Base-by-base conservation (phyloP, 257 asterid species). In the Solanum gandarillasii region DNA sequence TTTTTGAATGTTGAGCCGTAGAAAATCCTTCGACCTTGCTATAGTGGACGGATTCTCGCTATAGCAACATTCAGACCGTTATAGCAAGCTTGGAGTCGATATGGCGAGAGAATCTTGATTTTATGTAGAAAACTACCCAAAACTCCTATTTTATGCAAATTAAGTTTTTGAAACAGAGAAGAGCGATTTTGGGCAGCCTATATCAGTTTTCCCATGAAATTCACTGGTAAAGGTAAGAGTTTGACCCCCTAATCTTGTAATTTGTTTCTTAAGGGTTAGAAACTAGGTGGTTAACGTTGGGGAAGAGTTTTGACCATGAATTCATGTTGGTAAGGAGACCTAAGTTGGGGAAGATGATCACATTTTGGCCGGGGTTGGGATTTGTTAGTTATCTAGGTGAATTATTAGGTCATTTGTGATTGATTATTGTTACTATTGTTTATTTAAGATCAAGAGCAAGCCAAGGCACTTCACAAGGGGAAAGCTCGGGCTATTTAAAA, bases 41-140 rank as follows among this genome's bases (percentile, higher is more conserved):
- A 55, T 3, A 55, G 1, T 6, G 2, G 25, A 58, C 0, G 5
- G 12, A 20, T 20, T 58, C 2, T 20, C 12, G 12, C 67, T 20
- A 58, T 20, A 58, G 11, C 12, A 0, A 2, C 12, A 20, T 18
- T 58, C 1, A 58, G 5, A 58, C 25, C 0, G 1, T 3, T 58
- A 58, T 58, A 58, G 25, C 67, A 20, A 58, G 67, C 12, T 1
- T 20, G 25, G 4, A 4, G 25, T 20, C 2, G 1, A 7, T 58
- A 58, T 58, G 9, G 67, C 5, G 11, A 58, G 67, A 0, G 12
- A 20, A 58, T 3, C 67, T 0, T 3, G 5, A 58, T 20, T 58
- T 58, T 58, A 21, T 58, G 25, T 7, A 58, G 67, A 58, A 20
- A 58, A 58, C 25, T 18, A 58, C 67, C 25, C 67, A 21, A 58